Percentiles rank a stretch among this genome's conserved stretches.
Conservation (phyloP, 768 basidiomycete genomes). For the Cubamyces sp. region DNA sequence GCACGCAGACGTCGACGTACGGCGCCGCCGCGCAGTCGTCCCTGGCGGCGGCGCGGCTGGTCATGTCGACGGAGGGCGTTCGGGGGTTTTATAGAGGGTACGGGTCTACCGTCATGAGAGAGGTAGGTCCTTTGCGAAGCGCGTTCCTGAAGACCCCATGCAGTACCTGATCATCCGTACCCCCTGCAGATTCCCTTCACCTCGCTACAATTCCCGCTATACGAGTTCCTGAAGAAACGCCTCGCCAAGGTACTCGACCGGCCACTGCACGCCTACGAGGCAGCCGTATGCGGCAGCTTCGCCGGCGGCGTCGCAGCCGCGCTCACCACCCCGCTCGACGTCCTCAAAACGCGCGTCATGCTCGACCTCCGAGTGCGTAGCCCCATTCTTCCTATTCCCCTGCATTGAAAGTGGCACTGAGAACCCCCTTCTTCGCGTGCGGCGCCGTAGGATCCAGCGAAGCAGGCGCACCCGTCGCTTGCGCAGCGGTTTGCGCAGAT, state of each 20-base stretch:
- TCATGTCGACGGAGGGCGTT: slow-evolving; percentile 65
- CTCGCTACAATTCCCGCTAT: slow-evolving; percentile 93
- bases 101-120: slow-evolving; percentile 73
- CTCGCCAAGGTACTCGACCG: slow-evolving; percentile 58
- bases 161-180: not conserved
- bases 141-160: slow-evolving; percentile 1
- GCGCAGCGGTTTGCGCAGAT: slow-evolving; percentile 64
- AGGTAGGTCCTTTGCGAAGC: slow-evolving; percentile 47
- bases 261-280: slow-evolving; percentile 68
- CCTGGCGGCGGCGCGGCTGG: slow-evolving; percentile 55
- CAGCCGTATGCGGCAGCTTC: slow-evolving; percentile 87
- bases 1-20: slow-evolving; percentile 86
- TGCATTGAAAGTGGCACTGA: no score
- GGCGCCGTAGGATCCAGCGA: slow-evolving; percentile 59
- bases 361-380: slow-evolving; percentile 77
- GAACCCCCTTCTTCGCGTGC: not conserved
- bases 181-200: slow-evolving; percentile 87
- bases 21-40: slow-evolving; percentile 60
- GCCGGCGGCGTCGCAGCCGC: slow-evolving; percentile 92
- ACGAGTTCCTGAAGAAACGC: slow-evolving; percentile 80
- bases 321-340: slow-evolving; percentile 92
- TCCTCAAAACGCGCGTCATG: slow-evolving; percentile 97
- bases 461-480: slow-evolving; percentile 58
- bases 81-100: slow-evolving; percentile 90
- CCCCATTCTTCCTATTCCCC: no score